phyloP scores from a whole-genome alignment of 1,284 basidiomycete genomes.

The Limonomyces culmigenus region DNA sequence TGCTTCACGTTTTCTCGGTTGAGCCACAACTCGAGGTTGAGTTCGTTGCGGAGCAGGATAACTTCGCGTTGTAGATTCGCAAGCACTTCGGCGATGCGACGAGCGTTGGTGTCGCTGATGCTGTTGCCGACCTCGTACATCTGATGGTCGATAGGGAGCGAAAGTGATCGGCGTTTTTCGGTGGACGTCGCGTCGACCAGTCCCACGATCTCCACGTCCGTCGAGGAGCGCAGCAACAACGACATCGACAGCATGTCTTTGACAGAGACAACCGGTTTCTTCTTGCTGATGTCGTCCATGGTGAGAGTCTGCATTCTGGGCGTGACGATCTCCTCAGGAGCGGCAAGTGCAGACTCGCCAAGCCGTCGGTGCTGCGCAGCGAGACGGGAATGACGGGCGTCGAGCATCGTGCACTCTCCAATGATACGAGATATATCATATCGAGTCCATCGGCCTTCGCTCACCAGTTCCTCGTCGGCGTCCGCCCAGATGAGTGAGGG shows the following conservation, averaged over 20 bases:
- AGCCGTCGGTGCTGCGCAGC: slow-evolving; percentile 16
- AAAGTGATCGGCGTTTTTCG: too few relatives aligned
- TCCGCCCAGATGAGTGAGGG: slow-evolving; percentile 55
- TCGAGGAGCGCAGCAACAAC: too few relatives aligned
- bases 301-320: background rate
- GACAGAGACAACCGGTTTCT: slow-evolving; percentile 34
- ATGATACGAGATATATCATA: slow-evolving; percentile 53
- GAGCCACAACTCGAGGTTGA: slow-evolving; percentile 71
- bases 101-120: too few relatives aligned
- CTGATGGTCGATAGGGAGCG: background rate
- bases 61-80: slow-evolving; percentile 57
- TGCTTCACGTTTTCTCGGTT: slow-evolving; percentile 64
- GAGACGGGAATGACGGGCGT: slow-evolving; percentile 36
- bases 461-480: slow-evolving; percentile 41
- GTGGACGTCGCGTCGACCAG: too few relatives aligned
- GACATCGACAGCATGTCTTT: slow-evolving; percentile 56
- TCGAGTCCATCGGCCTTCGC: slow-evolving; percentile 47
- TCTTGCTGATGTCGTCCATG: slow-evolving; percentile 1
- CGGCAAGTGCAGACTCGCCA: background rate
- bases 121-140: too few relatives aligned
- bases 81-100: slow-evolving; percentile 41
- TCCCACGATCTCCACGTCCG: too few relatives aligned
- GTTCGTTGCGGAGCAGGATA: slow-evolving; percentile 54
- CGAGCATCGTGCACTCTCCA: slow-evolving; percentile 56
- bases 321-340: background rate